These are phyloP conservation scores for Spathaspora arborariae DNA, from an alignment of 805 yeast species.

Conservation along the genomic window DNA sequence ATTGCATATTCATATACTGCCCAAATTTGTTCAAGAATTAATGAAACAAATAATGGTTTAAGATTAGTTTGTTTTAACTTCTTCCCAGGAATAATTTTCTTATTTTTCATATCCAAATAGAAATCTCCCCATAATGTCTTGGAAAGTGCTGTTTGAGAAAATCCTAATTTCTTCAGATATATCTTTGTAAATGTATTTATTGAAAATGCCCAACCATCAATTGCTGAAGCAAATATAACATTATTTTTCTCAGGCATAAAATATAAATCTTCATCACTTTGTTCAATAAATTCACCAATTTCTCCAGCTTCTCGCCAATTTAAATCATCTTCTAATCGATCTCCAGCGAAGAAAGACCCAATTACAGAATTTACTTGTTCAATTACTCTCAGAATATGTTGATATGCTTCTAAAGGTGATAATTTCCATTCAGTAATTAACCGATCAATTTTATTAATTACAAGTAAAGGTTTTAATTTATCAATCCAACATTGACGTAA, in stretches of 20 bases:
- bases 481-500: constrained; percentile 95
- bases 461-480: constrained; percentile 80
- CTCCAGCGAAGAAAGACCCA: constrained; percentile 91
- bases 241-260: constrained; percentile 86
- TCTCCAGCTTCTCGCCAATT: constrained; percentile 67
- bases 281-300: constrained; percentile 59
- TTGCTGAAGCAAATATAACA: constrained; percentile 85
- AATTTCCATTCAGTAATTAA: constrained; percentile 76
- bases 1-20: constrained; percentile 74
- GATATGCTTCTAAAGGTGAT: constrained; percentile 80
- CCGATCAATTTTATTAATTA: constrained; percentile 88
- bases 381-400: constrained; percentile 70
- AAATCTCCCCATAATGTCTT: constrained; percentile 96
- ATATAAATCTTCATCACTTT: constrained; percentile 76
- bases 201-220: constrained; percentile 98
- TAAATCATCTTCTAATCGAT: constrained; percentile 84
- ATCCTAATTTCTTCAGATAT: constrained; percentile 79
- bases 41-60: constrained; percentile 82
- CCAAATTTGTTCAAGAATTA: constrained; percentile 90
- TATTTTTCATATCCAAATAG: constrained; percentile 84
- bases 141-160: constrained; percentile 71
- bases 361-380: constrained; percentile 95
- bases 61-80: constrained; percentile 52
- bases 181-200: constrained; percentile 84
- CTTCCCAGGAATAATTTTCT: constrained; percentile 69